These are phyloP conservation scores for Miamiensis avidus DNA, from an alignment of 169 alveolate genomes.

Conservation along the genomic window DNA sequence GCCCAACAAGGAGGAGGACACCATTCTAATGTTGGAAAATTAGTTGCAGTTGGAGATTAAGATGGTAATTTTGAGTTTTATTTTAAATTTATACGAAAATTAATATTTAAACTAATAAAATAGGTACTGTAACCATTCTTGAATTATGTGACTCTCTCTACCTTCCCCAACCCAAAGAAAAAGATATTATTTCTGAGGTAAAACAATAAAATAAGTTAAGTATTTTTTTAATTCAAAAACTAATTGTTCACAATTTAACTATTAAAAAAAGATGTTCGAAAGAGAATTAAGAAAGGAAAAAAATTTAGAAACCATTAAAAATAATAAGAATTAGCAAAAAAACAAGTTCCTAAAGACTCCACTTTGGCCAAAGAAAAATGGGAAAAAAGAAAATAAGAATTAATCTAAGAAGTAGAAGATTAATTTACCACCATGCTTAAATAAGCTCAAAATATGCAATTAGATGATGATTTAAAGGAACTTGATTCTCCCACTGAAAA, in stretches of 20 bases:
- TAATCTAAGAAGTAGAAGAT: constrained; percentile 37
- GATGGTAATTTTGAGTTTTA: constrained; percentile 48
- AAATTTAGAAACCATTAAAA: constrained; percentile 82
- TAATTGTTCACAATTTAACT: neutral
- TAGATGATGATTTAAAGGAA: constrained; percentile 7
- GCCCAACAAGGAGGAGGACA: constrained; percentile 31
- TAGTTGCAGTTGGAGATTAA: constrained; percentile 92
- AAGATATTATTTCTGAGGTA: constrained; percentile 73
- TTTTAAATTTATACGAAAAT: neutral
- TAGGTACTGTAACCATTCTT: constrained; percentile 89
- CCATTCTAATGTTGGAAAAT: constrained; percentile 70
- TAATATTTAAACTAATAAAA: neutral
- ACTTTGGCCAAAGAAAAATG: constrained; percentile 21
- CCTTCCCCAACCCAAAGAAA: constrained; percentile 76
- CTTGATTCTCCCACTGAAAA: constrained; percentile 9
- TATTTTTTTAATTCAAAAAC: neutral
- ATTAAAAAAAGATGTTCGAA: constrained; percentile 80
- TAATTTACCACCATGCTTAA: constrained; percentile 1
- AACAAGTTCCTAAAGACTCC: constrained; percentile 36
- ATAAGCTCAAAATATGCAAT: constrained; percentile 14
- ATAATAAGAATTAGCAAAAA: constrained; percentile 40
- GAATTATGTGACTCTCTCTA: constrained; percentile 86
- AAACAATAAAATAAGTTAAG: constrained; percentile 22
- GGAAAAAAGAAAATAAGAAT: constrained; percentile 42
- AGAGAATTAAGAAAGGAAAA: constrained; percentile 92